Conservation (phyloP, 225 moss, liverwort and hornwort genomes). For the Pleurozium schreberi region DNA sequence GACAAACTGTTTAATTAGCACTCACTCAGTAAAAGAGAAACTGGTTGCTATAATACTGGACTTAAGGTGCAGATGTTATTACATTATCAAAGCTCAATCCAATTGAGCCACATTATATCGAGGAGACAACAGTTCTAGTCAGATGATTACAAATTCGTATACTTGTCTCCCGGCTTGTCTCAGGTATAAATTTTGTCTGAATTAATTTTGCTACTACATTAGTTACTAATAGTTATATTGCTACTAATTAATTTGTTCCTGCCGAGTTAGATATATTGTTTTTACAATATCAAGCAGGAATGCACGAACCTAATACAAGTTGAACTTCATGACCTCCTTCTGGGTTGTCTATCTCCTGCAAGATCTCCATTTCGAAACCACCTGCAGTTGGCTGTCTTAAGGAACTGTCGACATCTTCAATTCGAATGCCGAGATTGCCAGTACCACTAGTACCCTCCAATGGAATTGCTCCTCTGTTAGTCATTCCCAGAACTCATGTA, state of each 20-base stretch:
- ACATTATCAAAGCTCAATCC: neutral
- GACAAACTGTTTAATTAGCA: neutral
- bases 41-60: neutral
- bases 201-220: neutral
- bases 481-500: neutral
- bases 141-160: too few relatives aligned
- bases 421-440: neutral
- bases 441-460: neutral
- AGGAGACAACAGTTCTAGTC: neutral
- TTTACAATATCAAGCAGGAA: neutral
- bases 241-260: too few relatives aligned
- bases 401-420: neutral
- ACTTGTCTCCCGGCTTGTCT: too few relatives aligned
- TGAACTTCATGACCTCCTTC: neutral
- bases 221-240: too few relatives aligned
- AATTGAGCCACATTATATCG: neutral
- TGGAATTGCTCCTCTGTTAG: neutral
- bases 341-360: neutral
- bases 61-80: neutral
- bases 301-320: neutral
- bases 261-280: neutral
- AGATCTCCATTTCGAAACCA: neutral
- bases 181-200: neutral
- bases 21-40: neutral
- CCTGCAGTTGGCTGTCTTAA: neutral